These are phyloP conservation scores for Scleroderma citrinum DNA, from an alignment of 768 basidiomycete genomes.

Conservation along the genomic window DNA sequence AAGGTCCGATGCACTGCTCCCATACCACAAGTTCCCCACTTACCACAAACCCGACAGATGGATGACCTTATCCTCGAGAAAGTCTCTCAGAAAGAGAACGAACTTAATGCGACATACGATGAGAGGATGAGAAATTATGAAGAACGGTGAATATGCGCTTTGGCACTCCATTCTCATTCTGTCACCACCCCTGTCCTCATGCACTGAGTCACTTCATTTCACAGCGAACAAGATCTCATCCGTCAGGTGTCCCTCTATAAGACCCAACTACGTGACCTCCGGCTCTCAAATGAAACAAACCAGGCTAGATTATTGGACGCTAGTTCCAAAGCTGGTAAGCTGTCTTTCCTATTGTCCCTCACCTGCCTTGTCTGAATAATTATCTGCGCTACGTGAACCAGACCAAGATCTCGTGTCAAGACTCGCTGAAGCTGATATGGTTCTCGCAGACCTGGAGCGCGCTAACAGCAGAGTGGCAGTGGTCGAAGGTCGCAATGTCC, in stretches of 20 bases:
- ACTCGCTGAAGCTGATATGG: conserved; percentile 90
- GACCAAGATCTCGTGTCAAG: conserved; percentile 91
- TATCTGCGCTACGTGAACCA: conserved; percentile 20
- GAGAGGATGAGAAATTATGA: conserved; percentile 95
- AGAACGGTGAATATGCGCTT: conserved; percentile 59
- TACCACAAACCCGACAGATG: too few species aligned
- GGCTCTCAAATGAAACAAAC: conserved; percentile 85
- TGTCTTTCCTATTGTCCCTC: background rate
- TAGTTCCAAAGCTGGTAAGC: conserved; percentile 79
- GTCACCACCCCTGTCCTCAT: background rate
- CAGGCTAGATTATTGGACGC: conserved; percentile 92
- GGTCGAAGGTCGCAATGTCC: conserved; percentile 88
- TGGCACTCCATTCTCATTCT: too few species aligned
- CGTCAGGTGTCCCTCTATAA: conserved; percentile 87
- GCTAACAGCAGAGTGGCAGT: conserved; percentile 92
- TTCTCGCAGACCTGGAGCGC: conserved; percentile 87
- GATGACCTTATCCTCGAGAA: conserved; percentile 87
- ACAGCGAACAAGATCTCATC: conserved; percentile 87
- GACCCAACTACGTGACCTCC: conserved; percentile 84
- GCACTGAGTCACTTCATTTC: background rate
- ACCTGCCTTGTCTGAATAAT: background rate
- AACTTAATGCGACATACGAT: conserved; percentile 94
- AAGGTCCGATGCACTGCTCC: conserved; percentile 47
- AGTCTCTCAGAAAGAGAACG: conserved; percentile 90
- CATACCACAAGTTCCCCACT: too few species aligned